Evolutionary conservation across 2,329 filamentous ascomycete genomes (phyloP).

Genomic region (Ophiosphaerella korrae): DNA sequence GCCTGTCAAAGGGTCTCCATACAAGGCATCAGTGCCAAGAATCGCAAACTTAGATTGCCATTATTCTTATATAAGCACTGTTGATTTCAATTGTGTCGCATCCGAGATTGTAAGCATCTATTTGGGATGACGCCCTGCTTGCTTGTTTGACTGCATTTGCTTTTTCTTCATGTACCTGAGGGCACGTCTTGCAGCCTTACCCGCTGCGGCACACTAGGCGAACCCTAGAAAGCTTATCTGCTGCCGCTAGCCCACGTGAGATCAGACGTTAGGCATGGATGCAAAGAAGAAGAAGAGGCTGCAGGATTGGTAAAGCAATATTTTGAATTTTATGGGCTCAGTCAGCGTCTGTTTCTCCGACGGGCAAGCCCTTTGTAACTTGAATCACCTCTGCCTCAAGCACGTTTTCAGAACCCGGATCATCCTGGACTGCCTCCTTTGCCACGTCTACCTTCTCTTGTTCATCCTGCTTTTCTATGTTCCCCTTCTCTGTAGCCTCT

Average conservation of each 20-base stretch:
- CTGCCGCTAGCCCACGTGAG: slow-evolving; percentile 27
- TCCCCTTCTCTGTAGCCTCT: slow-evolving; percentile 17
- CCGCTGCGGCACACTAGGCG: slow-evolving; percentile 28
- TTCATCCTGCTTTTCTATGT: slow-evolving; percentile 11
- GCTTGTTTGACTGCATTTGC: slow-evolving; percentile 6
- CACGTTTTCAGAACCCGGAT: background rate
- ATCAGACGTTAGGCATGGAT: background rate
- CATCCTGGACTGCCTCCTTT: slow-evolving; percentile 13
- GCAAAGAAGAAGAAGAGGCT: background rate
- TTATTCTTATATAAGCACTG: too few relatives aligned
- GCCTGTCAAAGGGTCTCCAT: slow-evolving; percentile 9
- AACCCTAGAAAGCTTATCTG: slow-evolving; percentile 36
- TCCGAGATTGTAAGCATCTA: background rate
- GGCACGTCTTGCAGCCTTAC: slow-evolving; percentile 10
- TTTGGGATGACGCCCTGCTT: slow-evolving; percentile 10
- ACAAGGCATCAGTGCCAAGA: slow-evolving; percentile 6
- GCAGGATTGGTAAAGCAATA: background rate
- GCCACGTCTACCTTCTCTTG: slow-evolving; percentile 15
- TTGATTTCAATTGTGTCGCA: background rate
- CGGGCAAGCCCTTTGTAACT: slow-evolving; percentile 4
- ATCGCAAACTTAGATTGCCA: background rate
- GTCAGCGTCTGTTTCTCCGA: slow-evolving; percentile 6
- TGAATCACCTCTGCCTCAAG: slow-evolving; percentile 6
- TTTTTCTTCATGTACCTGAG: slow-evolving; percentile 16
- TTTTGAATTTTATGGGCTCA: background rate